Evolutionary conservation across 345 rosid species (phyloP).

Genomic region (Eucalyptus fibrosa): DNA sequence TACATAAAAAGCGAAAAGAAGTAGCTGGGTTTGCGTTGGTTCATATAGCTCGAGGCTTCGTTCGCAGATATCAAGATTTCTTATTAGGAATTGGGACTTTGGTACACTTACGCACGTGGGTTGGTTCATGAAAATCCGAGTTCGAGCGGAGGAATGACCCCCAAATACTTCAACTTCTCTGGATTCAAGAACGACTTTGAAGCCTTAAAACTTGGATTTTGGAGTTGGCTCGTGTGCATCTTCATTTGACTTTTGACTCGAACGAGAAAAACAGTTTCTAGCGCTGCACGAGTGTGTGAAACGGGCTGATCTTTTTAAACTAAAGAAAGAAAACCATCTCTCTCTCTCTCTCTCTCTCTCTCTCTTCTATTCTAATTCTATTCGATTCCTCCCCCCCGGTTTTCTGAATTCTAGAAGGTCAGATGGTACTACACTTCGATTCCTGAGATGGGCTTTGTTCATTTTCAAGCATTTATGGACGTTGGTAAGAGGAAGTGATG

Average conservation of each 20-base stretch:
- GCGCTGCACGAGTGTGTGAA: not conserved
- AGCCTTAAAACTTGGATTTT: conserved; percentile 24
- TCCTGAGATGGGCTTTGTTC: conserved; percentile 4
- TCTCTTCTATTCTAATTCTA: not conserved
- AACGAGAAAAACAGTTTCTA: not conserved
- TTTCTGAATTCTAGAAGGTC: conserved; percentile 12
- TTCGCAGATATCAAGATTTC: not conserved
- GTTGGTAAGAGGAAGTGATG: not conserved
- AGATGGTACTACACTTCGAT: not conserved
- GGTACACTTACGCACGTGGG: not conserved
- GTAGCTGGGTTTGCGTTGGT: not conserved
- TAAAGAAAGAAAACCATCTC: not conserved
- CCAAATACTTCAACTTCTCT: conserved; percentile 15
- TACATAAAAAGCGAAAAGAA: not conserved
- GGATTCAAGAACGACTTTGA: conserved; percentile 34
- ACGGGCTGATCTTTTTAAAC: not conserved
- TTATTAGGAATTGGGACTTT: not conserved
- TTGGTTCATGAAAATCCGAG: not conserved
- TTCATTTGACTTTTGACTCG: conserved; percentile 31
- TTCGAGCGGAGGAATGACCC: not conserved
- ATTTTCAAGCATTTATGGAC: conserved; percentile 8
- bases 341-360: not conserved
- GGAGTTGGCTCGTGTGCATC: conserved; percentile 27
- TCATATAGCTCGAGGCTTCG: not conserved
- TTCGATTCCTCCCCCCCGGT: not conserved